Conservation (phyloP, 2,329 filamentous ascomycete species). For the Chrysosporium queenslandicum region DNA sequence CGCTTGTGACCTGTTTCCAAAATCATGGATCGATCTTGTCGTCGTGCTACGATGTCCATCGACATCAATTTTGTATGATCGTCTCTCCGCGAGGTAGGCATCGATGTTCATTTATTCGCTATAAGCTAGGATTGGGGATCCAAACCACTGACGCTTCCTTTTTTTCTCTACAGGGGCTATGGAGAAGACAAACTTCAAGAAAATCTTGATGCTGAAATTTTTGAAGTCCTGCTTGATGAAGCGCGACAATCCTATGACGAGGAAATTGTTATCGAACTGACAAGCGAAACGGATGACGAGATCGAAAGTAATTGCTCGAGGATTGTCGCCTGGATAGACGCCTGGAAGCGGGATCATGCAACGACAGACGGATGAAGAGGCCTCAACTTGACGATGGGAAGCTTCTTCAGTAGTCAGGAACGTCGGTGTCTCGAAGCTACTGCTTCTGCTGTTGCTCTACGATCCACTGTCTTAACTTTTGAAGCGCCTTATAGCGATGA, state of each 20-base stretch:
- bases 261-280: constrained; percentile 79
- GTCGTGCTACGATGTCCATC: constrained; percentile 74
- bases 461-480: constrained; percentile 77
- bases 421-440: neutral
- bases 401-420: neutral
- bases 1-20: constrained; percentile 88
- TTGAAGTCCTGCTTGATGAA: constrained; percentile 87
- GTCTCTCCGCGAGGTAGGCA: constrained; percentile 59
- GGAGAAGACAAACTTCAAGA: constrained; percentile 81
- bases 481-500: constrained; percentile 76
- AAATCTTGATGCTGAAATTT: constrained; percentile 94
- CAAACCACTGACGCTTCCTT: constrained; percentile 7
- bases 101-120: constrained; percentile 3
- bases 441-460: constrained; percentile 33
- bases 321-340: constrained; percentile 68
- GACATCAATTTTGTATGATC: constrained; percentile 71
- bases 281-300: constrained; percentile 70
- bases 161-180: constrained; percentile 53
- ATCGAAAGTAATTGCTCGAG: constrained; percentile 82
- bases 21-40: constrained; percentile 88
- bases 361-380: constrained; percentile 4
- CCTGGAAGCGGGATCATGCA: constrained; percentile 58
- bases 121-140: neutral
- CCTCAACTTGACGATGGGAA: neutral
- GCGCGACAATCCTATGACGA: constrained; percentile 76